Conservation (phyloP, 306 rosid species). For the Urtica urens region DNA sequence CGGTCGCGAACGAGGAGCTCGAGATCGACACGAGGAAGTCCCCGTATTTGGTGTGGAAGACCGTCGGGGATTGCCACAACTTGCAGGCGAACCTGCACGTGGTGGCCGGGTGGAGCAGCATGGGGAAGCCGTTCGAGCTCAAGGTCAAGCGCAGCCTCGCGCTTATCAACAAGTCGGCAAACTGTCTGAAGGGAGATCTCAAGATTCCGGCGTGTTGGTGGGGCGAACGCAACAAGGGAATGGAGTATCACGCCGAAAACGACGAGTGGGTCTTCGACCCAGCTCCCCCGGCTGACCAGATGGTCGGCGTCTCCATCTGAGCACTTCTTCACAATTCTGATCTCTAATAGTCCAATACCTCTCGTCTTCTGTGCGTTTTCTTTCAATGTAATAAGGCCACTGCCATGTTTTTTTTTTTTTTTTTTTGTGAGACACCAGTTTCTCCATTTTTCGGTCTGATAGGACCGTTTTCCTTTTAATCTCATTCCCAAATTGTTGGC, state of each 20-base stretch:
- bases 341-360: too few species aligned
- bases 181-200: slow-evolving; percentile 28
- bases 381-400: too few species aligned
- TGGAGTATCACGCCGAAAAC: slow-evolving; percentile 24
- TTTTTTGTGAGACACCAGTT: too few species aligned
- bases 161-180: slow-evolving; percentile 49
- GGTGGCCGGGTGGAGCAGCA: slow-evolving; percentile 74
- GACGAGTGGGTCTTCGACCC: slow-evolving; percentile 44
- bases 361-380: too few species aligned
- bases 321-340: too few species aligned
- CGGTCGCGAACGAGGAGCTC: slow-evolving; percentile 27
- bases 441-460: too few species aligned
- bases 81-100: slow-evolving; percentile 57
- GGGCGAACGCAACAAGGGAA: slow-evolving; percentile 62
- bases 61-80: slow-evolving; percentile 56
- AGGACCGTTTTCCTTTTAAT: too few species aligned
- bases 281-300: slow-evolving; percentile 26
- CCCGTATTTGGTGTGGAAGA: slow-evolving; percentile 19
- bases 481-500: too few species aligned
- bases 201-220: slow-evolving; percentile 46
- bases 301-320: background rate
- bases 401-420: too few species aligned
- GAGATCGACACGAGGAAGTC: slow-evolving; percentile 43
- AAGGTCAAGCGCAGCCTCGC: slow-evolving; percentile 59
- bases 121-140: slow-evolving; percentile 28